Base-by-base conservation (phyloP, 306 rosid species). In the Medicago lupulina region DNA sequence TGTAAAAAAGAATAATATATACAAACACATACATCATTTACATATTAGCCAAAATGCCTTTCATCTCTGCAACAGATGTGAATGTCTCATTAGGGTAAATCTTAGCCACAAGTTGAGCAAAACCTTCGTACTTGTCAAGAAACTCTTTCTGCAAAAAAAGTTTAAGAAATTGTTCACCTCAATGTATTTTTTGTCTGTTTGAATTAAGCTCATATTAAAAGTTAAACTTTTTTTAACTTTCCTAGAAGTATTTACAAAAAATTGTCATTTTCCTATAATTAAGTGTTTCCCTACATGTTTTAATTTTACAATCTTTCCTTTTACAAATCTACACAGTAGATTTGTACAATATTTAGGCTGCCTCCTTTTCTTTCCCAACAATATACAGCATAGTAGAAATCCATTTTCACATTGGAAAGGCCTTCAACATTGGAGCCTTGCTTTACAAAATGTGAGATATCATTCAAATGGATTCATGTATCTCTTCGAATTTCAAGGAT, bases 81-180 rank as follows among this genome's bases (percentile, higher is more conserved):
- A 95, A 85, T 11, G 64, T 84, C 86, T 95, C 98, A 1, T 87
- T 68, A 16, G 97, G 97, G 84, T 95, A 95, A 59, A 95, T 89
- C 87, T 88, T 95, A 28, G 92, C 88, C 12, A 89, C 93, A 55
- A 95, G 93, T 71, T 92, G 99, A 2, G 91, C 97, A 83, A 95
- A 95, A 77, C 92, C 84, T 77, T 95, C 99, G 23, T 92, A 95
- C 87, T 92, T 95, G 68, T 92, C 99, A 55, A 95, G 90, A 74
- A 95, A 95, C 75, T 95, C 99, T 88, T 95, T 95, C 99, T 95
- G 97, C 79, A 54, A 77, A 50, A 50, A 81, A 60, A 51, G 75
- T 19, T 54, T 39, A 70, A 83, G 83, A 78, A 68, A 77, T 9
- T 9, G 43, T 76, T 78, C 74, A 73, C 57, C 40, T 43, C 15